These are phyloP conservation scores for Cercospora nicotianae DNA, from an alignment of 2,329 filamentous ascomycete genomes.

Conservation along the genomic window DNA sequence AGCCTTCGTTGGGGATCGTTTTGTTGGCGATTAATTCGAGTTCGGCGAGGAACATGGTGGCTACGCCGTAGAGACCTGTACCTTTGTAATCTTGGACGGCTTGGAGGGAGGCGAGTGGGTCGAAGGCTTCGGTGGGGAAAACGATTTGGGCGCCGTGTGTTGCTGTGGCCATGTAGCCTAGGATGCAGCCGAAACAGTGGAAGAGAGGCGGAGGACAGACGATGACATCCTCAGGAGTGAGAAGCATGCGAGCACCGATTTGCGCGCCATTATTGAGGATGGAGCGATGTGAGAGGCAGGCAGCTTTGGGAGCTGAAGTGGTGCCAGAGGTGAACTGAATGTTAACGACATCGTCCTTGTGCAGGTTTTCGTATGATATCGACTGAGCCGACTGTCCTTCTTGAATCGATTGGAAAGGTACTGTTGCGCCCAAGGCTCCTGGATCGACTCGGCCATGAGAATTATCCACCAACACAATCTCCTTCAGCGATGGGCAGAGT, in stretches of 20 bases:
- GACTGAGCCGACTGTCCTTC: slow-evolving; percentile 34
- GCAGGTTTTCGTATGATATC: slow-evolving; percentile 53
- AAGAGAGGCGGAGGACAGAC: slow-evolving; percentile 62
- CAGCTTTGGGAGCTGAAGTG: slow-evolving; percentile 82
- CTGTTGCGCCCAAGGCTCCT: slow-evolving; percentile 45
- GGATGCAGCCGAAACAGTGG: slow-evolving; percentile 81
- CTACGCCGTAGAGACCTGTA: slow-evolving; percentile 80
- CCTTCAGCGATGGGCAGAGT: slow-evolving; percentile 66
- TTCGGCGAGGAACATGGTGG: slow-evolving; percentile 92
- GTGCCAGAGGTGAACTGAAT: slow-evolving; percentile 99
- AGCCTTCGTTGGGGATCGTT: slow-evolving; percentile 51
- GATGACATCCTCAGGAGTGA: slow-evolving; percentile 69
- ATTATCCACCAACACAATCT: slow-evolving; percentile 79
- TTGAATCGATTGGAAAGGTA: slow-evolving; percentile 48
- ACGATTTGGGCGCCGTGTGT: slow-evolving; percentile 80
- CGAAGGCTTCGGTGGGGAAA: slow-evolving; percentile 83
- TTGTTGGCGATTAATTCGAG: slow-evolving; percentile 65
- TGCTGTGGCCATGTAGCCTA: slow-evolving; percentile 95
- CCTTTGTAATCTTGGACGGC: slow-evolving; percentile 63
- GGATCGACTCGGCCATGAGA: slow-evolving; percentile 56
- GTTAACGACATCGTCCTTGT: slow-evolving; percentile 74
- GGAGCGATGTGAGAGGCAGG: slow-evolving; percentile 79
- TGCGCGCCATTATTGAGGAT: slow-evolving; percentile 90
- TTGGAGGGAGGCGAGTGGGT: slow-evolving; percentile 69
- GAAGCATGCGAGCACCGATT: slow-evolving; percentile 81